These are phyloP conservation scores for Delonix regia DNA, from an alignment of 306 rosid genomes.

Conservation along the genomic window DNA sequence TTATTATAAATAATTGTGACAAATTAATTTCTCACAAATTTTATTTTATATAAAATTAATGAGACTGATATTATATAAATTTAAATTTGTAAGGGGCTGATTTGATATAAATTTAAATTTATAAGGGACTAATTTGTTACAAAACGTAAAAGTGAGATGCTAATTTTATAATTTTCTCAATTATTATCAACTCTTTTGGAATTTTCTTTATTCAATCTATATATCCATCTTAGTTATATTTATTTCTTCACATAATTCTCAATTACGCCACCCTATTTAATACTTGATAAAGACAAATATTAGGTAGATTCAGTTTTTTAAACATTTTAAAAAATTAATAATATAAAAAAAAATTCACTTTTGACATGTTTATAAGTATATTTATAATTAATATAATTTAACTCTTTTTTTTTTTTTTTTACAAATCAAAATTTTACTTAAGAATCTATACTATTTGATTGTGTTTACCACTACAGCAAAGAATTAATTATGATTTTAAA, in stretches of 20 bases:
- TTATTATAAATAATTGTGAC: too few species aligned
- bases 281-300: neutral
- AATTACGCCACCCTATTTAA: slow-evolving; percentile 14
- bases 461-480: neutral
- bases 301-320: neutral
- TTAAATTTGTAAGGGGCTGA: too few species aligned
- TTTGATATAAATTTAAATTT: too few species aligned
- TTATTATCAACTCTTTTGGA: slow-evolving; percentile 31
- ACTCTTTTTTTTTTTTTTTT: too few species aligned
- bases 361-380: neutral
- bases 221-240: slow-evolving; percentile 30
- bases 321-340: neutral
- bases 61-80: too few species aligned
- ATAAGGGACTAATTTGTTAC: too few species aligned
- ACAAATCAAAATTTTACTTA: too few species aligned
- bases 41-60: too few species aligned
- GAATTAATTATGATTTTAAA: neutral
- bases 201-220: slow-evolving; percentile 44
- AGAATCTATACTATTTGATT: neutral
- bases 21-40: too few species aligned
- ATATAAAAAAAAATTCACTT: neutral
- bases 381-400: neutral
- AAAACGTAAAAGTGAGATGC: too few species aligned
- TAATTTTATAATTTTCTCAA: too few species aligned
- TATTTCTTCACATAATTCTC: slow-evolving; percentile 41